Evolutionary conservation across 345 rosid genomes (phyloP), one percentile per base, ranked within the genome.

Genomic region (Brassica cretica): DNA sequence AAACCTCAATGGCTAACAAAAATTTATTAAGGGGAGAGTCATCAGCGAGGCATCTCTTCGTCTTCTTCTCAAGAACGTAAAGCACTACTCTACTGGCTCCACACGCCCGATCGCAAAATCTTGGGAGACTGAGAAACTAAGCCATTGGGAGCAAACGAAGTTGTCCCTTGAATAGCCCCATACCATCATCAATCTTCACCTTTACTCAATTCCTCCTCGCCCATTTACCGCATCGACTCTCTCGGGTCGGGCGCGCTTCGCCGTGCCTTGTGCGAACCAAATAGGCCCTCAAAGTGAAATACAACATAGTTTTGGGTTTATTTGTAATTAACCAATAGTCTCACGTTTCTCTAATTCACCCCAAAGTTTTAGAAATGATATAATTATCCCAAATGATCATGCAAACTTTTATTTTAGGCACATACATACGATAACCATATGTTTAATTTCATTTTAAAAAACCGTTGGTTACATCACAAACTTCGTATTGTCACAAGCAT

Each of bases 11-110:
- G 63, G 30, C 59, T 76, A 74, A 71, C 64, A 81, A 58, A 58
- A 60, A 6, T 37, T 76, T 71, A 75, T 78, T 80, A 53, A 74
- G 75, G 7, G 72, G 55, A 30, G 66, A 72, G 11, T 39, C 69
- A 68, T 69, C 75, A 55, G 19, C 9, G 19, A 65, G 24, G 10
- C 75, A 44, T 59, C 60, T 10, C 74, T 73, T 73, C 74, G 76
- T 77, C 84, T 93, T 90, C 88, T 87, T 94, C 74, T 86, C 89
- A 30, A 94, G 72, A 44, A 90, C 84, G 71, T 94, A 94, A 85
- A 92, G 77, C 62, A 80, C 98, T 44, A 90, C 21, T 19, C 21
- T 19, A 19, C 21, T 19, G 21, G 21, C 21, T 19, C 21, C 21
- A 19, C 21, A 19, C 21, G 21, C 21, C 21, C 21, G 21, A 19